phyloP scores from a whole-genome alignment of 352 stramenopile genomes.

The Phytopythium oedochilum region DNA sequence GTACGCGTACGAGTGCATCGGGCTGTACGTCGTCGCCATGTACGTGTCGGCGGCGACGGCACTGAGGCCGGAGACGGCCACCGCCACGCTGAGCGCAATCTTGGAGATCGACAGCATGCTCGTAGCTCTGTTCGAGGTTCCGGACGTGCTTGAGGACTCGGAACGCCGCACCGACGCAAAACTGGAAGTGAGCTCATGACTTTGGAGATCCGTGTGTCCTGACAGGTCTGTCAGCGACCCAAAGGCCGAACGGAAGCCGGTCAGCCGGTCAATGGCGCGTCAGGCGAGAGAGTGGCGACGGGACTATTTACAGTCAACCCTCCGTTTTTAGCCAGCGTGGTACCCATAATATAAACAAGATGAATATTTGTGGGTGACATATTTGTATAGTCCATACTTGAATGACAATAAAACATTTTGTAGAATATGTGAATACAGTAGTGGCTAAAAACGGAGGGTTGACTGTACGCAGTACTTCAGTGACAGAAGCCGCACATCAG shows the following conservation, averaged over 20 bases:
- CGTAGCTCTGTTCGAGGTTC: neutral
- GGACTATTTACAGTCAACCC: neutral
- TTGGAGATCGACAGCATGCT: constrained; percentile 5
- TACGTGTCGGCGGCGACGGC: constrained; percentile 7
- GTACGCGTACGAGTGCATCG: constrained; percentile 51
- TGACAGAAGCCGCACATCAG: neutral
- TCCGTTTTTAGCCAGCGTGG: too few species aligned
- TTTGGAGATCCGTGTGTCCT: too few species aligned
- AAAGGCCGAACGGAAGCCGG: neutral
- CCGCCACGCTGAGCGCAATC: constrained; percentile 1
- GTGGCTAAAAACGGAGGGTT: too few species aligned
- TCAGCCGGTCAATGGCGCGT: neutral
- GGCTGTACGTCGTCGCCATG: constrained; percentile 46
- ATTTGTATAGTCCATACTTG: too few species aligned
- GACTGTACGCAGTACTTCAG: too few species aligned
- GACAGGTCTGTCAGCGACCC: too few species aligned
- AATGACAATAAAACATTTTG: too few species aligned
- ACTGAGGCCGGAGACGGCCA: neutral
- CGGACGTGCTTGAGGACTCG: neutral
- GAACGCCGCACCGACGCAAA: neutral
- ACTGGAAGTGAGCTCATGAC: constrained; percentile 3
- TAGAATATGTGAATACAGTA: too few species aligned
- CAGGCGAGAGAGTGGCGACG: neutral
- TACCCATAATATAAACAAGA: too few species aligned
- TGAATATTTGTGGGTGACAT: too few species aligned